A percentile compares a stretch with the other conserved stretches of the same genome.
phyloP scores from a whole-genome alignment of 1,284 basidiomycete genomes.

The Inonotus hispidus region DNA sequence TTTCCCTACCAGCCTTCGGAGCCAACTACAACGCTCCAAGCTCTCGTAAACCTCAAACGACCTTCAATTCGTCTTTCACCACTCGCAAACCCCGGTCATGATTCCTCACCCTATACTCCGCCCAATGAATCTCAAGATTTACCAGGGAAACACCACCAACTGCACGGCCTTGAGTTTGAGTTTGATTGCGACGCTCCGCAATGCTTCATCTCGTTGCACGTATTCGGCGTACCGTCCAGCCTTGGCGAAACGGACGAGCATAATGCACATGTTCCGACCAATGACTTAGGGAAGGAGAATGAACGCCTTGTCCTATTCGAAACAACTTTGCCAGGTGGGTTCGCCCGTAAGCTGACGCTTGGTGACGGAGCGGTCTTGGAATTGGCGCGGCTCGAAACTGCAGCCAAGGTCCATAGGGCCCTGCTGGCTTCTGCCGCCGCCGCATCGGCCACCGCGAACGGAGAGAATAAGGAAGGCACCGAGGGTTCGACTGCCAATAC shows the following conservation, averaged over 20 bases:
- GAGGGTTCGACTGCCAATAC: background rate
- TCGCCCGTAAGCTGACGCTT: conserved; percentile 64
- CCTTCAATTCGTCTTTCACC: conserved; percentile 72
- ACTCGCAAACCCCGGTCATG: conserved; percentile 42
- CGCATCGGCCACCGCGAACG: background rate
- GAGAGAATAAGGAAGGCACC: background rate
- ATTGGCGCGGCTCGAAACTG: conserved; percentile 54
- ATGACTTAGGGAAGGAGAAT: conserved; percentile 34
- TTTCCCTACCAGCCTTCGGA: conserved; percentile 52
- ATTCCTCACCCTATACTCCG: conserved; percentile 38
- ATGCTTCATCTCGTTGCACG: conserved; percentile 70
- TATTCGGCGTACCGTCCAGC: conserved; percentile 59
- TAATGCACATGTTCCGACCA: conserved; percentile 20
- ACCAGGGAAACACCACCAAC: conserved; percentile 36
- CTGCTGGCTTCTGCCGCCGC: conserved; percentile 20
- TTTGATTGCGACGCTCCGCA: conserved; percentile 85
- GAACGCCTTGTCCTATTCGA: conserved; percentile 65
- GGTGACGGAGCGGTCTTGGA: conserved; percentile 73
- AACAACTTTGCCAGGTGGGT: conserved; percentile 73
- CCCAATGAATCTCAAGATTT: conserved; percentile 32
- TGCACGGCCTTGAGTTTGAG: conserved; percentile 78
- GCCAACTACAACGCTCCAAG: conserved; percentile 85
- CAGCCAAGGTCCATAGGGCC: conserved; percentile 15
- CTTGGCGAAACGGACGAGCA: conserved; percentile 29
- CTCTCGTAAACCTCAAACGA: conserved; percentile 86